A percentile compares a stretch with the other conserved stretches of the same genome.
Conservation (phyloP, 75 land plant species). For the Adiantum capillusveneris region DNA sequence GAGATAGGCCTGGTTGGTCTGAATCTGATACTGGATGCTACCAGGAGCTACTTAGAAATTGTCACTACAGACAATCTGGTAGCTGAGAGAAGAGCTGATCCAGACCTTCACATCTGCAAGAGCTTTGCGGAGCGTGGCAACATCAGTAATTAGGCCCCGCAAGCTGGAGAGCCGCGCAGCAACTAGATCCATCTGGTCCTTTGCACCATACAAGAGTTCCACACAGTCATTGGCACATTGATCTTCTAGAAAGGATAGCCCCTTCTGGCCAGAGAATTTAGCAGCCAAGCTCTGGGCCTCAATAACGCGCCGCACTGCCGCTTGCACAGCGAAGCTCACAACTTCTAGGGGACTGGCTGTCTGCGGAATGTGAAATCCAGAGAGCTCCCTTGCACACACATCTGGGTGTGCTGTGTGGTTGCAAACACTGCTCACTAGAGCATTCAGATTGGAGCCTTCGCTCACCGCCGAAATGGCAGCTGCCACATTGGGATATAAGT, state of each 20-base stretch:
- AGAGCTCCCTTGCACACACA: slow-evolving; percentile 23
- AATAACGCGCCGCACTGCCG: slow-evolving; percentile 9
- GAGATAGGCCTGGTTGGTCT: slow-evolving; percentile 17
- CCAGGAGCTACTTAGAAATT: slow-evolving; percentile 23
- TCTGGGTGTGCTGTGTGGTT: slow-evolving; percentile 26
- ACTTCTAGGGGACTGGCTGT: slow-evolving; percentile 21
- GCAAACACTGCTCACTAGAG: slow-evolving; percentile 15
- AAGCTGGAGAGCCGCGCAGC: slow-evolving; percentile 4
- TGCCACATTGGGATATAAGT: too few species aligned
- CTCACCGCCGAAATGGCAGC: too few species aligned
- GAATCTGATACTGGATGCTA: slow-evolving; percentile 13
- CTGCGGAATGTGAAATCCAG: slow-evolving; percentile 7
- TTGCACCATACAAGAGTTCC: slow-evolving; percentile 23
- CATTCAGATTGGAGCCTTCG: too few species aligned
- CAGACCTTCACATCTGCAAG: slow-evolving; percentile 33
- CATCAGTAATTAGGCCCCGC: slow-evolving; percentile 14
- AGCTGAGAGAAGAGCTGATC: slow-evolving; percentile 50
- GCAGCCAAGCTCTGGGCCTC: slow-evolving; percentile 11
- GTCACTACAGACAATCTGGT: slow-evolving; percentile 51
- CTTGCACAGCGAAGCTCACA: slow-evolving; percentile 15
- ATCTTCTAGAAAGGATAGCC: slow-evolving; percentile 6
- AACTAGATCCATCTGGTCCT: slow-evolving; percentile 35
- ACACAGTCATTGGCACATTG: slow-evolving; percentile 31
- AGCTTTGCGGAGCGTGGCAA: slow-evolving; percentile 6
- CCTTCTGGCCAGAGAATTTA: slow-evolving; percentile 3